Conservation (phyloP, 2,329 filamentous ascomycete genomes). For the Paraconiothyrium brasiliense region DNA sequence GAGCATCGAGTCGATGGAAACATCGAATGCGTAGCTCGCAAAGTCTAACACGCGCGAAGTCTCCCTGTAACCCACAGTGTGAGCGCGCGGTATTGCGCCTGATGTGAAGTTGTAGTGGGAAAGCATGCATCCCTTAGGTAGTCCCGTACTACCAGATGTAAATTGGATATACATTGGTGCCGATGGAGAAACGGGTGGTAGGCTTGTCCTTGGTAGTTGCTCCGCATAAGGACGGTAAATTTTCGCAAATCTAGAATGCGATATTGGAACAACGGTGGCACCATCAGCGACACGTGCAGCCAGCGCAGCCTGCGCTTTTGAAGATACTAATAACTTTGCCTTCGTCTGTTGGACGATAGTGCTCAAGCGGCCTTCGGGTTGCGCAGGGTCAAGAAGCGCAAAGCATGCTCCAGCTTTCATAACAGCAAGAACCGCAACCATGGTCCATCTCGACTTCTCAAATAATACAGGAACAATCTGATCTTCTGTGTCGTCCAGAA, state of each 20-base stretch:
- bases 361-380: constrained; percentile 45
- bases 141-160: constrained; percentile 48
- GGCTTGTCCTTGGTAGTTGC: constrained; percentile 37
- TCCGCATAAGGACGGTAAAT: constrained; percentile 38
- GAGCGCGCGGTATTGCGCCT: constrained; percentile 45
- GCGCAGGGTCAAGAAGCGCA: constrained; percentile 47
- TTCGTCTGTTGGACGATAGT: constrained; percentile 44
- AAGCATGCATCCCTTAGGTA: constrained; percentile 48
- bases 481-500: constrained; percentile 36
- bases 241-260: constrained; percentile 42
- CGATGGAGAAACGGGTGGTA: constrained; percentile 38
- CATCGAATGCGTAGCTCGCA: constrained; percentile 51
- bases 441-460: constrained; percentile 52
- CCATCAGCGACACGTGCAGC: constrained; percentile 40
- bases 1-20: constrained; percentile 48
- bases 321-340: constrained; percentile 39
- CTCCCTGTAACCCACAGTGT: constrained; percentile 43
- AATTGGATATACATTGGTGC: constrained; percentile 47
- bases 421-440: constrained; percentile 51
- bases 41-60: constrained; percentile 49
- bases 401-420: constrained; percentile 53
- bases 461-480: constrained; percentile 51
- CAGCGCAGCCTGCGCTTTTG: constrained; percentile 39
- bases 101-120: constrained; percentile 48
- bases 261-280: constrained; percentile 46